Base-by-base conservation (phyloP, 345 rosid species). In the Salix caprea region DNA sequence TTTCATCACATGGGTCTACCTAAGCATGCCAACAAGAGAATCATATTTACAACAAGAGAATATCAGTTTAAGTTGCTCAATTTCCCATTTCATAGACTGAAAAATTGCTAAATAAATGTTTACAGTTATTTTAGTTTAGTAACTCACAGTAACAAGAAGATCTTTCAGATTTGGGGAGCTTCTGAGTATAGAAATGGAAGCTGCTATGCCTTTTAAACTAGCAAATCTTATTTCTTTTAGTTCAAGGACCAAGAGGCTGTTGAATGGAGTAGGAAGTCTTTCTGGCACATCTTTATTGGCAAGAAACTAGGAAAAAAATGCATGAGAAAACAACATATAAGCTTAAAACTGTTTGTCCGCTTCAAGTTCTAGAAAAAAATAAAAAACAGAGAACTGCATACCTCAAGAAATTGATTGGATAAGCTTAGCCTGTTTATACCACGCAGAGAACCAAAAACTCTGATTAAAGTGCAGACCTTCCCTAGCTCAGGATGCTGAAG, bases 91-190 rank as follows among this genome's bases (percentile, higher is more conserved):
- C 19, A 28, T 34, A 16, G 69, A 65, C 69, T 34, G 13, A 65
- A 65, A 34, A 65, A 34, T 16, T 65, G 21, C 10, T 4, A 16
- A 13, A 11, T 6, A 69, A 69, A 44, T 69, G 6, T 14, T 13
- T 16, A 70, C 1, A 13, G 40, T 24, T 65, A 56, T 30, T 7
- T 21, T 7, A 36, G 56, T 34, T 23, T 36, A 71, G 39, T 21
- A 8, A n/a, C 85, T 62, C 44, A 83, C 85, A 34, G 80, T 72
- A 44, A 83, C 56, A 37, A 34, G 16, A 23, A 79, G 80, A 50
- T 83, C 81, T 65, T 76, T 46, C 61, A 83, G 74, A 67, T 74
- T 83, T 58, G 83, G 85, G 46, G 76, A 69, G 74, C 85, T 79
- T 76, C 73, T 71, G 18, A 83, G 73, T 37, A 83, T 66, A 26